A percentile compares a stretch with the other conserved stretches of the same genome.
Evolutionary conservation across 352 stramenopile genomes (phyloP).

Genomic region (Globisporangium cylindrosporum): DNA sequence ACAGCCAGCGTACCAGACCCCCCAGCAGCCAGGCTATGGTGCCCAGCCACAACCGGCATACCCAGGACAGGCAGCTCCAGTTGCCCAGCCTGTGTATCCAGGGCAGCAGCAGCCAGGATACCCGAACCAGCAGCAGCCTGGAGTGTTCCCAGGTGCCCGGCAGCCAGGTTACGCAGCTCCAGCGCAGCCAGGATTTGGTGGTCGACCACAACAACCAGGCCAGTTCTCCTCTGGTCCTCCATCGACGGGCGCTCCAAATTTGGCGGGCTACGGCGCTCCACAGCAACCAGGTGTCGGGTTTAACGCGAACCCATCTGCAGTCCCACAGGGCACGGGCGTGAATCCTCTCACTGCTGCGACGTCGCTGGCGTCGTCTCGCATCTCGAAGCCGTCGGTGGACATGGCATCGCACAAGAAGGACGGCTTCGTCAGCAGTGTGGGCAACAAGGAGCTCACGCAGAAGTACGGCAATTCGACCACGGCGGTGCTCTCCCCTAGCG

Average conservation of each 20-base stretch:
- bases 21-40: conserved; percentile 22
- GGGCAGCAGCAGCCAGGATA: conserved; percentile 31
- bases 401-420: conserved; percentile 82
- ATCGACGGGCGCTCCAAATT: conserved; percentile 29
- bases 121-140: conserved; percentile 32
- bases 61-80: conserved; percentile 13
- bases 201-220: conserved; percentile 32
- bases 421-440: conserved; percentile 80
- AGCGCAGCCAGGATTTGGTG: conserved; percentile 31
- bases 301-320: conserved; percentile 29
- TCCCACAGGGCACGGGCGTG: conserved; percentile 66
- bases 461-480: conserved; percentile 84
- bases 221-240: conserved; percentile 50
- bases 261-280: conserved; percentile 27
- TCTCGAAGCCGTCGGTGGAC: conserved; percentile 78
- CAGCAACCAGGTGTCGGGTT: conserved; percentile 36
- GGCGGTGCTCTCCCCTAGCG: conserved; percentile 56
- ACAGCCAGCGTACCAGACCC: conserved; percentile 13
- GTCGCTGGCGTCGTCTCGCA: conserved; percentile 65
- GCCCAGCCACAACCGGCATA: conserved; percentile 29
- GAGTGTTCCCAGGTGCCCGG: conserved; percentile 19
- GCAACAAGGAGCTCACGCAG: conserved; percentile 82
- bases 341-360: conserved; percentile 58
- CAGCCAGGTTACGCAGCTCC: conserved; percentile 37
- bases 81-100: conserved; percentile 8